Evolutionary conservation across 805 yeast genomes (phyloP), one percentile per base, ranked within the genome.

Genomic region (Yarrowia sp.): DNA sequence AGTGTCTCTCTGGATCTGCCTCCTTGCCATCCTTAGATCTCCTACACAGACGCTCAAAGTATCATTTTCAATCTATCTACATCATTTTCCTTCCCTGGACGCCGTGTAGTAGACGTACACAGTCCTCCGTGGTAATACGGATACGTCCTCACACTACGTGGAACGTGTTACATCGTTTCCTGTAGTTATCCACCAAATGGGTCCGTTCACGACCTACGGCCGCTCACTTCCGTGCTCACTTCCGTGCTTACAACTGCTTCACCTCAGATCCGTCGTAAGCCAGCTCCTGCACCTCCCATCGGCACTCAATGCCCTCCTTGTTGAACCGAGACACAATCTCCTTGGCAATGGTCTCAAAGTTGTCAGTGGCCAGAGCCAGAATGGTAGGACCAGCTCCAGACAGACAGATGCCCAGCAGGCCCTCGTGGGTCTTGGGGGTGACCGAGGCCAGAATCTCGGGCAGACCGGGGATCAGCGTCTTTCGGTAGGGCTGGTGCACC

Each of bases 381-480:
- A 95, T 93, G 9, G 99, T 95, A 68, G 99, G 99, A 9, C 99
- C 99, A 8, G 99, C 99, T 66, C 99, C 99, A 34, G 97, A 90
- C 69, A 95, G 83, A 77, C 99, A 95, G 73, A 95, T 91, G 65
- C 99, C 99, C 69, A 95, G 83, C 58, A 93, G 82, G 3, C 98
- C 98, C 1, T 89, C 88, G 76, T 91, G 90, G 7, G 90, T 82
- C 53, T 85, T 83, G 50, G 98, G 97, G 0, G 96, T 91, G 64
- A 95, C 88, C 14, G 89, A 83, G 8, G 86, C 81, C 72, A 95
- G 83, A 60, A 95, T 91, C 70, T 91, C 92, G 12, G 89, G 83
- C 67, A 95, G 83, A 0, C 98, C 99, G 5, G 99, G 99, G 68
- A 95, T 91, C 72, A 94, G 84, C 14, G 88, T 87, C 75, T 92